Evolutionary conservation across 768 basidiomycete genomes (phyloP), one percentile per base, ranked within the genome.

Genomic region (Kwoniella pini): DNA sequence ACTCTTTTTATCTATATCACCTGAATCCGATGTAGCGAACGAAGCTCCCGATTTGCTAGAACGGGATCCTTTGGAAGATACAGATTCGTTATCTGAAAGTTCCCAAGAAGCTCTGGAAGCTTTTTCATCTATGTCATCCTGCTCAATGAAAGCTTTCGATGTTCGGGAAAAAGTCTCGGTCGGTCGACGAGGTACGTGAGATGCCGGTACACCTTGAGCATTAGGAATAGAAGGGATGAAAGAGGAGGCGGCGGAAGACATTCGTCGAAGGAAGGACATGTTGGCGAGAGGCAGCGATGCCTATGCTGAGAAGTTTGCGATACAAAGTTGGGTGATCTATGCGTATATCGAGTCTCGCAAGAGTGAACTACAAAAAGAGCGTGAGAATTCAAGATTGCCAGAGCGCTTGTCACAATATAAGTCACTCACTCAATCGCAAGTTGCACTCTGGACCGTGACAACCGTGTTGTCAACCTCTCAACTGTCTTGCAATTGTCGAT

Each of bases 221-320:
- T 60, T 63, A 13, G 72, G 72, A 12, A 66, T 54, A 38, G 42
- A 24, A 26, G 69, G 69, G 17, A 74, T 57, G 49, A 71, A 62
- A 9, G 62, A 59, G 21, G 56, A 51, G 17, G 65, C 68, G 9
- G 72, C 72, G 4, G 56, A 58, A 17, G 72, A 74, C 4, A 74
- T 33, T 19, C 72, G 67, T n/a, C 72, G 67, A 24, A 74, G 72
- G 65, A 74, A 74, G n/a, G 65, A 67, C 71, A 73, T 73, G 53
- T 28, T 63, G 60, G 27, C 38, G 3, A 46, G 21, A 4, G 49
- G 49, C 24, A 56, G 19, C 36, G 45, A 30, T 24, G n/a, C 40
- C 48, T 24, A 21, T 13, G 19, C 45, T 26, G n/a, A n/a, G n/a
- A n/a, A n/a, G n/a, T n/a, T n/a, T n/a, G n/a, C n/a, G n/a, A n/a